Conservation (phyloP, 1,284 basidiomycete genomes). For the Apiotrichum sp. region DNA sequence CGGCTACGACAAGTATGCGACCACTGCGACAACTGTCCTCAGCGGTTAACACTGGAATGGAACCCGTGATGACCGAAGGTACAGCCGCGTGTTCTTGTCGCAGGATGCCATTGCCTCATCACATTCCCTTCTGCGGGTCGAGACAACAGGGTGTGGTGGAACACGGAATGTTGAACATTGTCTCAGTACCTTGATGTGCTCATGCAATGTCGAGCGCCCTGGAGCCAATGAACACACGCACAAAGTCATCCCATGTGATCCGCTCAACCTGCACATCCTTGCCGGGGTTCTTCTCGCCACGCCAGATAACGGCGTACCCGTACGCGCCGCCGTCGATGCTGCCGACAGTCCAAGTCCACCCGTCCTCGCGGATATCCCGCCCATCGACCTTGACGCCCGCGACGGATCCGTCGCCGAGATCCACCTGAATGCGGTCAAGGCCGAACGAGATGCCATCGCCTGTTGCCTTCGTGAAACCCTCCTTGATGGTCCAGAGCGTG, state of each 20-base stretch:
- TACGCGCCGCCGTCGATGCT: slow-evolving; percentile 19
- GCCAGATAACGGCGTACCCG: slow-evolving; percentile 32
- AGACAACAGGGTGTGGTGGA: no score
- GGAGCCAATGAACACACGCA: slow-evolving; percentile 12
- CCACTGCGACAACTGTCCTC: no score
- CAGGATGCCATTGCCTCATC: no score
- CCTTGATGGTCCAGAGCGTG: slow-evolving; percentile 39
- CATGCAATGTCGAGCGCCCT: neutral
- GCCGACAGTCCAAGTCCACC: slow-evolving; percentile 28
- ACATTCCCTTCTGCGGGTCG: no score
- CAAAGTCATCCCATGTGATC: slow-evolving; percentile 26
- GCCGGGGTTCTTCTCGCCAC: slow-evolving; percentile 16
- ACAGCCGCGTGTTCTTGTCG: no score
- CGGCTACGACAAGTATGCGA: no score
- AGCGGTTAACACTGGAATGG: no score
- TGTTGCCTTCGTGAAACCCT: slow-evolving; percentile 39
- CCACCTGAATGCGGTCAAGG: slow-evolving; percentile 33
- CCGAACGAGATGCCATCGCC: slow-evolving; percentile 41
- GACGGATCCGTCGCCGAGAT: slow-evolving; percentile 16
- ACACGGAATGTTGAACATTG: neutral
- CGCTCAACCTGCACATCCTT: slow-evolving; percentile 9
- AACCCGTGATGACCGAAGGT: no score
- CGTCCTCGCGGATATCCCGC: slow-evolving; percentile 19
- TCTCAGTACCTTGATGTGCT: neutral
- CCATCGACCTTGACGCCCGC: slow-evolving; percentile 30